phyloP scores from a whole-genome alignment of 2,329 filamentous ascomycete genomes.

The Hypoxylon sp. region DNA sequence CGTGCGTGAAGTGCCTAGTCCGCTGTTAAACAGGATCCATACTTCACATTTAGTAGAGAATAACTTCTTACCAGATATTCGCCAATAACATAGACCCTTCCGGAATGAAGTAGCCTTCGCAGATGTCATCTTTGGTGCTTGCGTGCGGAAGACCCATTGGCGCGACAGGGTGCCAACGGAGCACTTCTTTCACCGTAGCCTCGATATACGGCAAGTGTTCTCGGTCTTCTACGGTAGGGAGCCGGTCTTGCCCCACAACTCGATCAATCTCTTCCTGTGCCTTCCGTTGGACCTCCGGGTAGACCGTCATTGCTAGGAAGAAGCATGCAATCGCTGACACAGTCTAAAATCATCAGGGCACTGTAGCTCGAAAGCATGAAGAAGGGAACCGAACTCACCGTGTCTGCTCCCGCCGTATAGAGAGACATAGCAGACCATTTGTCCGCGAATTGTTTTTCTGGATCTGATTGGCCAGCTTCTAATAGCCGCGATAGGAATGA shows the following conservation, averaged over 20 bases:
- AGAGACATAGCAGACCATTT: slow-evolving; percentile 45
- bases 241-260: slow-evolving; percentile 51
- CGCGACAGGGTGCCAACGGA: slow-evolving; percentile 49
- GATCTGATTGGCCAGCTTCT: slow-evolving; percentile 19
- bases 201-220: slow-evolving; percentile 50
- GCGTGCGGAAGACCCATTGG: slow-evolving; percentile 55
- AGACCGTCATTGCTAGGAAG: slow-evolving; percentile 64
- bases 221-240: slow-evolving; percentile 48
- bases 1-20: slow-evolving; percentile 28
- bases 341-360: slow-evolving; percentile 52
- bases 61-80: slow-evolving; percentile 25
- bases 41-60: not conserved
- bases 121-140: slow-evolving; percentile 36
- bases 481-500: slow-evolving; percentile 43
- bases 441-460: slow-evolving; percentile 32
- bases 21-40: not conserved
- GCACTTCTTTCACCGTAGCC: slow-evolving; percentile 48
- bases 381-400: slow-evolving; percentile 34
- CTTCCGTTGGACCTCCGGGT: slow-evolving; percentile 61
- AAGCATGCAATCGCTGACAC: slow-evolving; percentile 60
- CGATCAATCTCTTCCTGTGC: slow-evolving; percentile 55
- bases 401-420: slow-evolving; percentile 49
- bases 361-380: not conserved
- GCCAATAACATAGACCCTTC: slow-evolving; percentile 22
- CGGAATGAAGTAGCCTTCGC: slow-evolving; percentile 27